These are phyloP conservation scores for Citrullus amarus DNA, from an alignment of 306 rosid genomes.

Conservation along the genomic window DNA sequence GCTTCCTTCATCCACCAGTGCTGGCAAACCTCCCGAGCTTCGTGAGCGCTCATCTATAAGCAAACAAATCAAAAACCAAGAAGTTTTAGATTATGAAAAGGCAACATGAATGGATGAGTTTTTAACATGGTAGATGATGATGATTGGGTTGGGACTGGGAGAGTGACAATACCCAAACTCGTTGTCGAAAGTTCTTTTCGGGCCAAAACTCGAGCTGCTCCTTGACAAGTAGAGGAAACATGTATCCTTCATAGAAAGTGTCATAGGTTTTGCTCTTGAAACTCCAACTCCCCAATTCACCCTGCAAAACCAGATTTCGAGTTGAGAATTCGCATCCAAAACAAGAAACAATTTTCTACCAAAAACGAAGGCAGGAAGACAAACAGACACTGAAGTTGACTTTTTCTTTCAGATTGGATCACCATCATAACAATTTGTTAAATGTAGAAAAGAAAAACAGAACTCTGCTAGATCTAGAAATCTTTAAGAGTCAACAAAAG, in stretches of 20 bases:
- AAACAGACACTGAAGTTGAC: not conserved
- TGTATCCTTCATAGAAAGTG: slow-evolving; percentile 67
- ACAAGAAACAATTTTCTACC: not conserved
- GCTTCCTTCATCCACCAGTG: slow-evolving; percentile 99
- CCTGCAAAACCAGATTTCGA: slow-evolving; percentile 25
- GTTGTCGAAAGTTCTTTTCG: slow-evolving; percentile 56
- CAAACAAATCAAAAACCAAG: not conserved
- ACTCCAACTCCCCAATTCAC: slow-evolving; percentile 72
- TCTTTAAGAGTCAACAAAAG: not conserved
- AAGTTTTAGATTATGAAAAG: not conserved
- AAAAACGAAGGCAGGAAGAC: not conserved
- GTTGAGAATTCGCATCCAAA: not conserved
- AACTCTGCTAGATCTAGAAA: slow-evolving; percentile 2
- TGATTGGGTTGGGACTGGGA: not conserved
- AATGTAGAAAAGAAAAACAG: not conserved
- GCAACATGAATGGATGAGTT: not conserved
- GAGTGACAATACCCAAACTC: slow-evolving; percentile 41
- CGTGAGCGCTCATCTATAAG: slow-evolving; percentile 54
- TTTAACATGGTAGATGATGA: not conserved
- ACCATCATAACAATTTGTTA: not conserved
- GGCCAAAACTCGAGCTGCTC: slow-evolving; percentile 88
- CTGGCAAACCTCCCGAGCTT: slow-evolving; percentile 73
- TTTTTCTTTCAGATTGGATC: not conserved
- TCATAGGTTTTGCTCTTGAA: slow-evolving; percentile 82
- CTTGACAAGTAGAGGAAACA: slow-evolving; percentile 78